These are phyloP conservation scores for Mycena crocata DNA, from an alignment of 768 basidiomycete species.

Conservation along the genomic window DNA sequence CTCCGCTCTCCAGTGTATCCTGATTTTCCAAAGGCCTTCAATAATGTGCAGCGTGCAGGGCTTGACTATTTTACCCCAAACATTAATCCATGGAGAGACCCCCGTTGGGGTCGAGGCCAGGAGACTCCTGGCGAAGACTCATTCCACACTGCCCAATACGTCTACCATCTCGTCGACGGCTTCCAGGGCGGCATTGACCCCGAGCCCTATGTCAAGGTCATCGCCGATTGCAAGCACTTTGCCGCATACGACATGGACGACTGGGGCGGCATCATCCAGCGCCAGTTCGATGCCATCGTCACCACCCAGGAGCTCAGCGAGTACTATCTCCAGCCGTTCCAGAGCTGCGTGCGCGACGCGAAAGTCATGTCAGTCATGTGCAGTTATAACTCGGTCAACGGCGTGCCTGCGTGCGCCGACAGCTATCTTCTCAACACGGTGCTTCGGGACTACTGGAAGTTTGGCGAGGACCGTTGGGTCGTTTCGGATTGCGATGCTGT, in stretches of 20 bases:
- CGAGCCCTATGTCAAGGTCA: slow-evolving; percentile 59
- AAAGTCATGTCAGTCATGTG: slow-evolving; percentile 41
- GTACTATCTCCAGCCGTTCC: slow-evolving; percentile 65
- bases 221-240: slow-evolving; percentile 71
- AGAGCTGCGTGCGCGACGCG: slow-evolving; percentile 68
- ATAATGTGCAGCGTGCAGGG: slow-evolving; percentile 63
- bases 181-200: slow-evolving; percentile 70
- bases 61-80: slow-evolving; percentile 71
- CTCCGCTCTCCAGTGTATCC: too few species aligned
- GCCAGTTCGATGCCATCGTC: slow-evolving; percentile 64
- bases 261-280: slow-evolving; percentile 63
- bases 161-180: slow-evolving; percentile 63
- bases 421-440: slow-evolving; percentile 64
- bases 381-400: slow-evolving; percentile 70
- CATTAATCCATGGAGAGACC: slow-evolving; percentile 68
- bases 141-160: slow-evolving; percentile 64
- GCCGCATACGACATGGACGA: slow-evolving; percentile 70
- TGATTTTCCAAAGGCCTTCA: slow-evolving; percentile 70
- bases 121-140: slow-evolving; percentile 74
- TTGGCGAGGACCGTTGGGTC: slow-evolving; percentile 64
- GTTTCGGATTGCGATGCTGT: slow-evolving; percentile 69
- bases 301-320: slow-evolving; percentile 66
- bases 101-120: slow-evolving; percentile 62
- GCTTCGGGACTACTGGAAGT: slow-evolving; percentile 64
- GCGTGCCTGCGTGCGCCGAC: slow-evolving; percentile 66